These are phyloP conservation scores for Pichia sp. DNA, from an alignment of 1,139 yeast species.

Conservation along the genomic window DNA sequence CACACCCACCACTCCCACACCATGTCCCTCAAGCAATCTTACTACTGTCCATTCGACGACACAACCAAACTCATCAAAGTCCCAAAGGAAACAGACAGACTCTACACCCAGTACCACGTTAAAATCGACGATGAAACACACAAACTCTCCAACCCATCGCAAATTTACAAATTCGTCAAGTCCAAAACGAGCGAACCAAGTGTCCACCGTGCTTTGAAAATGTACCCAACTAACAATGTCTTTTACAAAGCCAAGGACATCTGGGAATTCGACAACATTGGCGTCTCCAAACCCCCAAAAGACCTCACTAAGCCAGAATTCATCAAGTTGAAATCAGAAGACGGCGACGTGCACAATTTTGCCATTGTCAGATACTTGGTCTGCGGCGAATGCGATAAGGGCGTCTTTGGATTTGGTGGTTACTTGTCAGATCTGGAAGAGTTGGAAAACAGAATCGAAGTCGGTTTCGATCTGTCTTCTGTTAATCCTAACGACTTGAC, in stretches of 20 bases:
- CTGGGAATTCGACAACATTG: conserved; percentile 78
- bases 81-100: conserved; percentile 9
- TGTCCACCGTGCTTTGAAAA: neutral
- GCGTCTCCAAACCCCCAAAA: conserved; percentile 53
- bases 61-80: conserved; percentile 16
- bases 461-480: conserved; percentile 10
- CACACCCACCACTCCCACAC: no score
- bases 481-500: conserved; percentile 19
- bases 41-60: conserved; percentile 21
- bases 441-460: conserved; percentile 24
- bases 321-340: conserved; percentile 15
- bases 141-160: conserved; percentile 8
- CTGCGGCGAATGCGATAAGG: conserved; percentile 75
- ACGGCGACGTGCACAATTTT: conserved; percentile 21
- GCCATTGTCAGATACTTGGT: conserved; percentile 50
- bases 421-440: conserved; percentile 32
- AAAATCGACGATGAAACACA: neutral
- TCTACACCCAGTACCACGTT: conserved; percentile 2
- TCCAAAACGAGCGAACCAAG: conserved; percentile 8
- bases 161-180: conserved; percentile 11
- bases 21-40: conserved; percentile 10
- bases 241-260: conserved; percentile 45
- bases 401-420: conserved; percentile 72
- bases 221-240: neutral
- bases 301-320: conserved; percentile 25